Percentiles rank a stretch among this genome's conserved stretches.
These are phyloP conservation scores for Hydrangea macrophylla DNA, from an alignment of 148 eudicot genomes.

Conservation along the genomic window DNA sequence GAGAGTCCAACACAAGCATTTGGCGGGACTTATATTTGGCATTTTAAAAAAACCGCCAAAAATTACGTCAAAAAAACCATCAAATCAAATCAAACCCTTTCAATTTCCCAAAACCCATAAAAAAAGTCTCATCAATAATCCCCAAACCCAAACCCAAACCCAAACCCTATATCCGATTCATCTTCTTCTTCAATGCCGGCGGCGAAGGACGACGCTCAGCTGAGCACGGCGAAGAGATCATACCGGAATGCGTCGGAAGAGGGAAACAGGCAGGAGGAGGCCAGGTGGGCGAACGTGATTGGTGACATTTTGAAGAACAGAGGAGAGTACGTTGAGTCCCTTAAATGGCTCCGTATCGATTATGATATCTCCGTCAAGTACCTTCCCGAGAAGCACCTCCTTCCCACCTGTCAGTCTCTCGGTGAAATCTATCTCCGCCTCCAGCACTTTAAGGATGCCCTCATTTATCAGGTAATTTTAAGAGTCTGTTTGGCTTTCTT, in stretches of 20 bases:
- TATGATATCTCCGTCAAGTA: conserved; percentile 52
- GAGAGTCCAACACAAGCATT: neutral
- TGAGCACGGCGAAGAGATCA: conserved; percentile 53
- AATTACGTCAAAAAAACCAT: neutral
- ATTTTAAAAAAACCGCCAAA: conserved; percentile 13
- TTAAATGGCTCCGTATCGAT: conserved; percentile 73
- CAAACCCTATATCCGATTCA: neutral
- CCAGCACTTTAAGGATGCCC: conserved; percentile 50
- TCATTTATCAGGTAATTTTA: conserved; percentile 57
- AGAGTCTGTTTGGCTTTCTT: neutral
- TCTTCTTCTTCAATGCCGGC: conserved; percentile 23
- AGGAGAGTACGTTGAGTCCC: conserved; percentile 81
- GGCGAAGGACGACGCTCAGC: conserved; percentile 41
- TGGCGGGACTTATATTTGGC: conserved; percentile 11
- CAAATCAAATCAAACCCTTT: neutral
- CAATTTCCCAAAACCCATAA: neutral
- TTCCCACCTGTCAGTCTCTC: conserved; percentile 85
- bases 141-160: too few relatives aligned
- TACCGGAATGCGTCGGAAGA: conserved; percentile 48
- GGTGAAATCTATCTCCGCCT: conserved; percentile 85
- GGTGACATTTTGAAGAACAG: conserved; percentile 71
- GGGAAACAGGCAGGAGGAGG: conserved; percentile 80
- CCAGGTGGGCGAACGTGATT: conserved; percentile 92
- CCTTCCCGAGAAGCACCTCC: conserved; percentile 67
- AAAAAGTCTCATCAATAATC: too few relatives aligned